A percentile compares a stretch with the other conserved stretches of the same genome.
Evolutionary conservation across 441 rosid species (phyloP).

Genomic region (Adansonia grandidieri): DNA sequence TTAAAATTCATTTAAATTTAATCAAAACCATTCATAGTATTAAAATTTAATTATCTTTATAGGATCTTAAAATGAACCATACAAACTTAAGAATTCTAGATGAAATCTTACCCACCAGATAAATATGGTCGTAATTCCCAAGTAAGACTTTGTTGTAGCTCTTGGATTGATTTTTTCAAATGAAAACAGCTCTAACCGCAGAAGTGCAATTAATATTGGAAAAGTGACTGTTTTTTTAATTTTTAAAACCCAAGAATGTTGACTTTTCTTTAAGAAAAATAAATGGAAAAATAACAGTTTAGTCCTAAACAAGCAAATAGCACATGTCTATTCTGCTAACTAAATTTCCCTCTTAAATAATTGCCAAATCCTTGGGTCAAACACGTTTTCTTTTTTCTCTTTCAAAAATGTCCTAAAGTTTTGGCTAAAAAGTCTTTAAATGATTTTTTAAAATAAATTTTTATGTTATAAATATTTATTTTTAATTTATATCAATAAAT

Average conservation of each 20-base stretch:
- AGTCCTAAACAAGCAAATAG: neutral
- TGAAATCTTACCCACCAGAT: too few relatives aligned
- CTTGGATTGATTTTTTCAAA: neutral
- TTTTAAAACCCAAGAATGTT: neutral
- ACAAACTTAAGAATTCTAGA: too few relatives aligned
- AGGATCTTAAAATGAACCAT: too few relatives aligned
- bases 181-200: neutral
- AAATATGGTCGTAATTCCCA: too few relatives aligned
- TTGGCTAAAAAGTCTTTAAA: too few relatives aligned
- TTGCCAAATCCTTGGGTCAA: conserved; percentile 4
- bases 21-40: too few relatives aligned
- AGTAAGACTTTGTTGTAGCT: neutral
- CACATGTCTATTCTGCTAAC: neutral
- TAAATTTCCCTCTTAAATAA: neutral
- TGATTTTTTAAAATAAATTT: too few relatives aligned
- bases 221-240: neutral
- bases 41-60: too few relatives aligned
- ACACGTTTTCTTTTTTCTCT: neutral
- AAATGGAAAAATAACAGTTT: neutral
- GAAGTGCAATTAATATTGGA: too few relatives aligned
- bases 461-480: too few relatives aligned
- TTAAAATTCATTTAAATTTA: too few relatives aligned
- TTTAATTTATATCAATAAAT: too few relatives aligned
- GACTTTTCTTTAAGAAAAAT: neutral
- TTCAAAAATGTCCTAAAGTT: neutral